Evolutionary conservation across 345 rosid genomes (phyloP), one percentile per base, ranked within the genome.

Genomic region (Nephelium lappaceum): DNA sequence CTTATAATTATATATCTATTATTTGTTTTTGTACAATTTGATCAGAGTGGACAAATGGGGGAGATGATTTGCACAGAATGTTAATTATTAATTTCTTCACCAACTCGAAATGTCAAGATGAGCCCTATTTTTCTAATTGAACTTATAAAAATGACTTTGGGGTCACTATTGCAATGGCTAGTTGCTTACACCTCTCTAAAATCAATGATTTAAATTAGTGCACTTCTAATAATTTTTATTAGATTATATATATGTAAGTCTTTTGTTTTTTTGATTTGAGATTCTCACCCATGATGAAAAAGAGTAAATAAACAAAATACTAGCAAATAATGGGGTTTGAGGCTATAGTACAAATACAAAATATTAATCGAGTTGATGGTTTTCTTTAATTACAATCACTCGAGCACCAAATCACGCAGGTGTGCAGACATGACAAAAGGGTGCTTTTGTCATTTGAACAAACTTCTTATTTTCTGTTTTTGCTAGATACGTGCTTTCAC

Each of bases 51-150:
- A n/a, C 9, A 21, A 21, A 60, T n/a, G 64, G 24, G 31, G 2
- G 8, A n/a, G 36, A 57, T 8, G 36, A 72, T 55, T 57, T 55
- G 45, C 24, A 14, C 2, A 14, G 55, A 49, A 15, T 49, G 16
- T 14, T 16, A 53, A 53, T 53, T 53, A 53, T 31, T 31, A 31
- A 53, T 62, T n/a, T 58, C 15, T 58, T 23, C 21, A 25, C 75
- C 38, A n/a, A 69, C 36, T 77, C 68, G 75, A 78, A 77, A 61
- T 67, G 60, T 61, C 51, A 19, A 25, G 23, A 47, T 47, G 49
- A 76, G 12, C 69, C 73, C 43, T 58, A 3, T 2, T 64, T 0
- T 42, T 42, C 63, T 63, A 43, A 27, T 65, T 55, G 18, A 72
- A 38, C 24, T 23, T 2, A 64, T 25, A 36, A 72, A 42, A 39